phyloP scores from a whole-genome alignment of 345 rosid species.

The Nephelium lappaceum region DNA sequence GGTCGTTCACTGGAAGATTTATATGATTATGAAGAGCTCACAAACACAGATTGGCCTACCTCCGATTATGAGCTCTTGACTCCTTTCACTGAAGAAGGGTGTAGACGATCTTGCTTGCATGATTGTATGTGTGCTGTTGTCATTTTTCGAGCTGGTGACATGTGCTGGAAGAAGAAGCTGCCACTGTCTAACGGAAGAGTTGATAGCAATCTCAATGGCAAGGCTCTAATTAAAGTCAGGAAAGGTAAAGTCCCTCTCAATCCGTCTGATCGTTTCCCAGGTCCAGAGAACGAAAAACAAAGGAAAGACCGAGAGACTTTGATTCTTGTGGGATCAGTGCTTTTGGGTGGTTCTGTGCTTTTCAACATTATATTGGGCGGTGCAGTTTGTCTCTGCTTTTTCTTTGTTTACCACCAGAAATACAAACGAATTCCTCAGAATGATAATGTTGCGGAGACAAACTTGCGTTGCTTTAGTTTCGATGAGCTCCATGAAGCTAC shows the following conservation, averaged over 20 bases:
- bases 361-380: conserved; percentile 25
- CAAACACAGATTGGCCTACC: conserved; percentile 30
- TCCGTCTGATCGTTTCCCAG: conserved; percentile 5
- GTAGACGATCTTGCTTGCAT: conserved; percentile 34
- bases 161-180: conserved; percentile 45
- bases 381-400: conserved; percentile 9
- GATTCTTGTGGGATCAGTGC: conserved; percentile 30
- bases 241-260: conserved; percentile 9
- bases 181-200: conserved; percentile 41
- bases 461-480: conserved; percentile 32
- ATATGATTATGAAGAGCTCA: conserved; percentile 12
- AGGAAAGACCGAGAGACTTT: conserved; percentile 3
- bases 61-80: conserved; percentile 32
- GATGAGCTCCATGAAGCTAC: conserved; percentile 41
- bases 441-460: conserved; percentile 18
- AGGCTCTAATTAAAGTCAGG: conserved; percentile 33
- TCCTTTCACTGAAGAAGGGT: conserved; percentile 24
- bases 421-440: background rate
- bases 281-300: background rate
- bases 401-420: conserved; percentile 8
- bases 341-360: conserved; percentile 33
- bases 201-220: background rate
- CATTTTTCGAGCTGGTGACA: conserved; percentile 13
- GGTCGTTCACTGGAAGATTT: conserved; percentile 10
- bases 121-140: conserved; percentile 44